These are phyloP conservation scores for Staphylotrichum longicolle DNA, from an alignment of 495 filamentous ascomycete species.

Conservation along the genomic window DNA sequence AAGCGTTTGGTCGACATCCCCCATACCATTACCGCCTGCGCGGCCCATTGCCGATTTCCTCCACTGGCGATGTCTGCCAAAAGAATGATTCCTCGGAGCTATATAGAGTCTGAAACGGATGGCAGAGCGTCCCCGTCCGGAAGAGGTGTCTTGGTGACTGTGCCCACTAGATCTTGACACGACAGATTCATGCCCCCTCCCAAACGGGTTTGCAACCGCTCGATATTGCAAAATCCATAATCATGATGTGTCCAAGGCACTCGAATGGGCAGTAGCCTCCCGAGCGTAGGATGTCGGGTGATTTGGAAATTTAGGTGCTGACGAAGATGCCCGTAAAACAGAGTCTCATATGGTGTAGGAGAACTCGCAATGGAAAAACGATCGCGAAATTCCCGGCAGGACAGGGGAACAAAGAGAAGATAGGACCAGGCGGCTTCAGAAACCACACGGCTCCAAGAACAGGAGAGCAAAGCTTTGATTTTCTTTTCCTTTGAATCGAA, in stretches of 20 bases:
- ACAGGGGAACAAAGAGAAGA: constrained; percentile 30
- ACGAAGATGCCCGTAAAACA: constrained; percentile 52
- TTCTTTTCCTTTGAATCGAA: not conserved
- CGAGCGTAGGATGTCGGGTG: constrained; percentile 58
- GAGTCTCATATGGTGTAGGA: constrained; percentile 37
- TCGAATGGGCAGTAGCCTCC: constrained; percentile 50
- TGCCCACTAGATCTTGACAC: constrained; percentile 36
- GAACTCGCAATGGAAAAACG: constrained; percentile 34
- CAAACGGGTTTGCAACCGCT: constrained; percentile 25
- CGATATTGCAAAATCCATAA: constrained; percentile 58
- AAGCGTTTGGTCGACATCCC: constrained; percentile 9
- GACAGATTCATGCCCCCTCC: constrained; percentile 27
- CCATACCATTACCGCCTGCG: constrained; percentile 7
- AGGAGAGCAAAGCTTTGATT: not conserved
- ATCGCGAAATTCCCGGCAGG: constrained; percentile 29
- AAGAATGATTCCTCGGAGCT: constrained; percentile 31
- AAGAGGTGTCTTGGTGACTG: constrained; percentile 27
- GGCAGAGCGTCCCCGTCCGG: constrained; percentile 19
- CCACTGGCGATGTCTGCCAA: constrained; percentile 18
- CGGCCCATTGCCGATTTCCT: not conserved
- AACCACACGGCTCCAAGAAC: not conserved
- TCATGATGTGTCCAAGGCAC: constrained; percentile 60
- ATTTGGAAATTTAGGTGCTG: constrained; percentile 52
- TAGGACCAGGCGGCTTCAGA: not conserved
- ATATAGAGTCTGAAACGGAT: constrained; percentile 27